Evolutionary conservation across 139 green algal genomes (phyloP), one percentile per base, ranked within the genome.

Genomic region (Klebsormidium nitens): DNA sequence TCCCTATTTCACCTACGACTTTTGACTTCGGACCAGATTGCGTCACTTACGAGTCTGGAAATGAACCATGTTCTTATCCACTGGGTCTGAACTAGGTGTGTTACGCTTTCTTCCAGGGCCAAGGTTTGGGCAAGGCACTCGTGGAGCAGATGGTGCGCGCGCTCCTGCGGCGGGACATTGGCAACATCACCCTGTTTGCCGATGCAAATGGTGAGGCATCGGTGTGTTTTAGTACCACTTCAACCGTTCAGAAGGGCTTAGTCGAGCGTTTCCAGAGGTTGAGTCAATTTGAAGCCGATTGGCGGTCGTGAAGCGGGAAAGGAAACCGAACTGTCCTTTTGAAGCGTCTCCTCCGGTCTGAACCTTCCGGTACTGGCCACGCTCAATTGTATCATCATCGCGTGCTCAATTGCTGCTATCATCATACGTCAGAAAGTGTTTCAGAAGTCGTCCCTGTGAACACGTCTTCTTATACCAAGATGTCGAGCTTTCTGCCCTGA

Each of bases 141-240:
- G 88, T 98, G 74, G 88, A 95, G 81, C 82, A 94, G 44, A 92
- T 95, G 83, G 84, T 94, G 59, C 66, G 86, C 23, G 76, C 81
- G 23, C 77, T 97, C 71, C 72, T 96, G 65, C 82, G 84, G 31
- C 65, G 79, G 11, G 92, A 97, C 62, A 97, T 98, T 48, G 83
- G 69, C 48, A 98, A 97, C 86, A 96, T 98, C 79, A 96, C 91
- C 2, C 81, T 98, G 3, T 98, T 98, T 83, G 93, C 93, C 0
- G 93, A 98, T 52, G 69, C 80, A 2, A 86, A 93, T 63, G 85
- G 67, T 66, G 55, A 31, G 48, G 5, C 28, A 28, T 5, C 26
- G 29, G 46, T 71, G 31, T 47, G 26, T n/a, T 52, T 52, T 52
- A 17, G 14, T 52, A 17, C 44, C 44, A 14, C 44, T 17, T 52